phyloP scores from a whole-genome alignment of 1,139 yeast genomes.

The Schizosaccharomyces versatilis region DNA sequence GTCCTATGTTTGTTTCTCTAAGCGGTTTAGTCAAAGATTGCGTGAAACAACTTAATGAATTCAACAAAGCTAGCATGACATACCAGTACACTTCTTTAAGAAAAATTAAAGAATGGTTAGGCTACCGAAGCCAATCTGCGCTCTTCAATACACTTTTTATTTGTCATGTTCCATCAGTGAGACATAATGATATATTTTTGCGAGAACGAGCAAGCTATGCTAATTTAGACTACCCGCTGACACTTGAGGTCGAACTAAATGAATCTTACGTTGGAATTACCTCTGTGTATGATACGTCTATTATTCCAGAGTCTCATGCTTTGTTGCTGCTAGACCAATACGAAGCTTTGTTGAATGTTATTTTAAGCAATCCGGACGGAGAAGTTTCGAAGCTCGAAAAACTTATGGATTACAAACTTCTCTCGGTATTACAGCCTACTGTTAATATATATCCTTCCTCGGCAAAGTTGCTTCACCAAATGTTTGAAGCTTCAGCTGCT shows the following conservation, averaged over 20 bases:
- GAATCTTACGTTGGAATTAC: conserved; percentile 1
- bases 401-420: conserved; percentile 3
- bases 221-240: conserved; percentile 4
- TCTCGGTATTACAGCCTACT: conserved; percentile 6
- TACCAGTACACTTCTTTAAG: conserved; percentile 11
- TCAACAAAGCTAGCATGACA: conserved; percentile 2
- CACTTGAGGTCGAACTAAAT: conserved; percentile 4
- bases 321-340: conserved; percentile 10
- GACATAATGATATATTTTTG: neutral
- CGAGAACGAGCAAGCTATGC: neutral
- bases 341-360: conserved; percentile 7
- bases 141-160: conserved; percentile 13
- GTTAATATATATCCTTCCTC: conserved; percentile 1
- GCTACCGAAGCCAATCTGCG: neutral
- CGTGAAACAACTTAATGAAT: conserved; percentile 4
- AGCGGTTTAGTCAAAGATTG: conserved; percentile 8
- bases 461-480: conserved; percentile 11
- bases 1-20: conserved; percentile 11
- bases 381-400: conserved; percentile 6
- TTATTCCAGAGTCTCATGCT: conserved; percentile 11
- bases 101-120: conserved; percentile 5
- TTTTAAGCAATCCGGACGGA: conserved; percentile 5
- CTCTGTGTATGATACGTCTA: conserved; percentile 3
- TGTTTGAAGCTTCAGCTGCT: conserved; percentile 12
- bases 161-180: conserved; percentile 8